phyloP scores from a whole-genome alignment of 1,284 basidiomycete genomes.

The Rugosomyces carneus region DNA sequence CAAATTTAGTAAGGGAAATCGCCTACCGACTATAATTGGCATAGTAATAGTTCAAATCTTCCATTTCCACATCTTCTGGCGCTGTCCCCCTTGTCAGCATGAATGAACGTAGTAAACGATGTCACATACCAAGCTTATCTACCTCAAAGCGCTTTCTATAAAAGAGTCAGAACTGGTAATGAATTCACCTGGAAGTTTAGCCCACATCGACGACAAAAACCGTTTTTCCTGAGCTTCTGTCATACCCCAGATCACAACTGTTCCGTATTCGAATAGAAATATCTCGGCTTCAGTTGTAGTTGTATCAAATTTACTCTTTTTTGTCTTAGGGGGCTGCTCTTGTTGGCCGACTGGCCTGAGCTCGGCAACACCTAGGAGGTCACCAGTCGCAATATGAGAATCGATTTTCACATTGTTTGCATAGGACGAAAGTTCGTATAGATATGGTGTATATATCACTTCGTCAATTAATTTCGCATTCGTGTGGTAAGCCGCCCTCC shows the following conservation, averaged over 20 bases:
- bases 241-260: conserved; percentile 97
- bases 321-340: conserved; percentile 36
- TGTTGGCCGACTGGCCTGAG: conserved; percentile 36
- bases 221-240: conserved; percentile 86
- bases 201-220: conserved; percentile 84
- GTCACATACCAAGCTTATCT: conserved; percentile 67
- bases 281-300: conserved; percentile 76
- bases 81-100: conserved; percentile 33
- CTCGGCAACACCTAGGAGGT: conserved; percentile 71
- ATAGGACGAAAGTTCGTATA: conserved; percentile 49
- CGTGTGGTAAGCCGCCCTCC: conserved; percentile 77
- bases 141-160: conserved; percentile 87
- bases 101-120: conserved; percentile 1
- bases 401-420: conserved; percentile 16
- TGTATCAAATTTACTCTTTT: conserved; percentile 60
- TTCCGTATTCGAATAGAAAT: conserved; percentile 92
- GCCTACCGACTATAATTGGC: conserved; percentile 89
- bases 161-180: conserved; percentile 6
- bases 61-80: conserved; percentile 85
- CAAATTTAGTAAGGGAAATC: conserved; percentile 11
- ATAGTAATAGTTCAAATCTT: conserved; percentile 96
- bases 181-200: conserved; percentile 12
- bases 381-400: conserved; percentile 41
- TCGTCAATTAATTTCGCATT: conserved; percentile 78
- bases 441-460: conserved; percentile 80